These are phyloP conservation scores for Crithidia sp. DNA, from an alignment of 208 protist genomes.

Conservation along the genomic window DNA sequence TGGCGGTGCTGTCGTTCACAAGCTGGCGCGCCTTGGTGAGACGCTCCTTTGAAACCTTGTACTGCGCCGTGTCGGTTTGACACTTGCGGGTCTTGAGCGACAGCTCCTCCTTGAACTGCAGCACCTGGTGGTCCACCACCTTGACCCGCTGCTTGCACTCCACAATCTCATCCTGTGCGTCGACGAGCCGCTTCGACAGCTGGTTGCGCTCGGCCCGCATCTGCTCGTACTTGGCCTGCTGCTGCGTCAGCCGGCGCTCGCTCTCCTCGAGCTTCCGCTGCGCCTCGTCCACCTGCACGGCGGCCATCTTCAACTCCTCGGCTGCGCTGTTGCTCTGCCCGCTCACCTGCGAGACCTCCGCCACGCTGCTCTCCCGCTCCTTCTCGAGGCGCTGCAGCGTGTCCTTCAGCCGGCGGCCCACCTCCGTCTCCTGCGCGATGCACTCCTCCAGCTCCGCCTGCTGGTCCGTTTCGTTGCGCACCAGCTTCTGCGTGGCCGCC, in stretches of 20 bases:
- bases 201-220: constrained; percentile 97
- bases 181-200: constrained; percentile 97
- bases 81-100: constrained; percentile 85
- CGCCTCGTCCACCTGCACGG: constrained; percentile 91
- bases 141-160: constrained; percentile 97
- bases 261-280: constrained; percentile 97
- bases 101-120: constrained; percentile 96
- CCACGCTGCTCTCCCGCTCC: constrained; percentile 89
- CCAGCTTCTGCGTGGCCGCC: constrained; percentile 75
- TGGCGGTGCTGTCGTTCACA: constrained; percentile 69
- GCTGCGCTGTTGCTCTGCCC: constrained; percentile 82
- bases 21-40: constrained; percentile 75
- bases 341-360: constrained; percentile 86
- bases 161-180: constrained; percentile 97
- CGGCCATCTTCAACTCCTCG: constrained; percentile 94
- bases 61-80: constrained; percentile 53
- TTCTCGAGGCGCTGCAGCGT: constrained; percentile 89
- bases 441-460: constrained; percentile 65
- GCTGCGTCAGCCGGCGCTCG: constrained; percentile 63
- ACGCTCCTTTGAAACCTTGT: constrained; percentile 68
- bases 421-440: constrained; percentile 62
- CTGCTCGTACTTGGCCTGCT: constrained; percentile 93
- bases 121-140: constrained; percentile 97
- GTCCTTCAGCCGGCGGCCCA: constrained; percentile 48
- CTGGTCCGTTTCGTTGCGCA: constrained; percentile 85